These are phyloP conservation scores for Oryza meyeriana DNA, from an alignment of 176 grass and related monocot species.

Conservation along the genomic window DNA sequence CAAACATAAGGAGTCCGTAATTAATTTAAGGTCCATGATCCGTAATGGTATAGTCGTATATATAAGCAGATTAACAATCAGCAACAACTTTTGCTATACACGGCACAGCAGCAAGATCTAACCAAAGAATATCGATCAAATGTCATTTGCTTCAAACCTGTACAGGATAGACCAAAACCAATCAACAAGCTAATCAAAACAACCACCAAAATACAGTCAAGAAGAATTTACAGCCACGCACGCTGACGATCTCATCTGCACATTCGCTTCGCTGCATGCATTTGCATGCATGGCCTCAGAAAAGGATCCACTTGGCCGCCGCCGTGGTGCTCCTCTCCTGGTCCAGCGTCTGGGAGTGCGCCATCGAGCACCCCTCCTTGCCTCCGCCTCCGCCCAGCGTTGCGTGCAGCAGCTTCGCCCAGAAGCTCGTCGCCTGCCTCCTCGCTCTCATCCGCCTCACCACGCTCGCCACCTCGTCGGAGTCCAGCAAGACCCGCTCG, in stretches of 20 bases:
- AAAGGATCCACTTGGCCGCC: slow-evolving; percentile 57
- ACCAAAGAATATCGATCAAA: not conserved
- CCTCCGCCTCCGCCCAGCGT: slow-evolving; percentile 19
- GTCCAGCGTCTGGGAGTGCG: slow-evolving; percentile 49
- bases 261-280: not conserved
- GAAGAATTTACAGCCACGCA: not conserved
- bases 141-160: not conserved
- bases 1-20: too few relatives aligned
- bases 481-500: slow-evolving; percentile 35
- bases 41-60: not conserved
- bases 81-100: not conserved
- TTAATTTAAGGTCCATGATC: not conserved
- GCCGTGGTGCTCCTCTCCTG: slow-evolving; percentile 39
- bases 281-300: slow-evolving; percentile 12
- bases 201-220: not conserved
- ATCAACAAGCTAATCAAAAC: not conserved
- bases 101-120: not conserved
- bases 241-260: not conserved
- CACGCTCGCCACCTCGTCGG: slow-evolving; percentile 29
- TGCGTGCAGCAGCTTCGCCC: slow-evolving; percentile 65
- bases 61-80: not conserved
- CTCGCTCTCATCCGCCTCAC: slow-evolving; percentile 24
- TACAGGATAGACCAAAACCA: not conserved
- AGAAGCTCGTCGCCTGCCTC: slow-evolving; percentile 39
- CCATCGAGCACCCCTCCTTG: slow-evolving; percentile 38